Base-by-base conservation (phyloP, 2,329 filamentous ascomycete species). In the Tolypocladium amazonense region DNA sequence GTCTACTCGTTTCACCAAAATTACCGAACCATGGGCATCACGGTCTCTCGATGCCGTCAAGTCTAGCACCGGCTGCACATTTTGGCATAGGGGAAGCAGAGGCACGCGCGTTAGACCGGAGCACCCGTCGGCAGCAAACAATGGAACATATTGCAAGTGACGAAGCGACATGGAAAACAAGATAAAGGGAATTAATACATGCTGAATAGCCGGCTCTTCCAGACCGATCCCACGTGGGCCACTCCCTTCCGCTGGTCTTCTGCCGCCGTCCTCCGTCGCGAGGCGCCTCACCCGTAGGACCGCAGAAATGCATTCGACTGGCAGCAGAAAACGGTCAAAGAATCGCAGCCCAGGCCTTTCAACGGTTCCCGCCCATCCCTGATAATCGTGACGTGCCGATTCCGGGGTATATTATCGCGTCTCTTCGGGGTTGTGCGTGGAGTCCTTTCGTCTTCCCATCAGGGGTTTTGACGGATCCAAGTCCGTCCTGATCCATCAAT, bases 151-250 rank as follows among this genome's bases (percentile, higher is more conserved):
- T 38, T 30, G n/a, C 39, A 64, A 65, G 65, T 65, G 50, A 53
- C 50, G 30, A 35, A n/a, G 30, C 66, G 62, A 65, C 55, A 62
- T 62, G 67, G 71, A 68, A 70, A 71, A 68, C 69, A 71, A 71
- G 71, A 71, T 71, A 71, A n/a, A 71, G 69, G 75, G 72, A 72
- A 74, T 73, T 79, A 79, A 77, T 79, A 79, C 76, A 79, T 77
- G 73, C 73, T 74, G 69, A 76, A 74, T 69, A 73, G 71, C 68
- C 65, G 64, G 65, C 63, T 63, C 60, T 61, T 64, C 61, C 61
- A 59, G 59, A 58, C 63, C 63, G 64, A 64, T 47, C n/a, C 33
- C 41, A 20, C 63, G 60, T n/a, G 65, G 65, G 67, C 56, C 45
- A 53, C 25, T 20, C 53, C 35, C 41, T 25, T 39, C 39, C 35